A percentile compares a stretch with the other conserved stretches of the same genome.
phyloP scores from a whole-genome alignment of 192 early-diverging fungal species.

The Backusella mclennaniae region DNA sequence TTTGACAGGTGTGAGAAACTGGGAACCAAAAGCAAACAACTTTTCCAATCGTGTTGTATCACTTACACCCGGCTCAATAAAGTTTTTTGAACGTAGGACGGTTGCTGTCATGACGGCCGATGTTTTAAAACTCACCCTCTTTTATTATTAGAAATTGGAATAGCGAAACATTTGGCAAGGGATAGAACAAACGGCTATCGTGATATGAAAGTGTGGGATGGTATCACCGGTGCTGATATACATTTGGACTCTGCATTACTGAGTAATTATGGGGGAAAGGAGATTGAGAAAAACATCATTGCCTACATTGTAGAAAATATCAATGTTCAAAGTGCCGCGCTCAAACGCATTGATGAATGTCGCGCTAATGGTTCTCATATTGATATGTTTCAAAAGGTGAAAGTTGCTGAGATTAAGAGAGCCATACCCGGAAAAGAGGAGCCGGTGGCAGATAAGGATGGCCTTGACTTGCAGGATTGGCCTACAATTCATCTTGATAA shows the following conservation, averaged over 20 bases:
- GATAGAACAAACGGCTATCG: constrained; percentile 63
- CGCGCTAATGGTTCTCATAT: constrained; percentile 42
- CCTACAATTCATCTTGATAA: constrained; percentile 70
- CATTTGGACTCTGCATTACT: constrained; percentile 55
- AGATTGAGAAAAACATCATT: constrained; percentile 38
- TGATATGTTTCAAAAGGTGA: constrained; percentile 65
- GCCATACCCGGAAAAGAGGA: neutral
- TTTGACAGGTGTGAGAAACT: constrained; percentile 51
- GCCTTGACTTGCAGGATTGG: constrained; percentile 58
- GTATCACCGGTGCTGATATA: constrained; percentile 59
- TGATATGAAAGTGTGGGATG: constrained; percentile 83
- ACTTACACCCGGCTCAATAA: constrained; percentile 67
- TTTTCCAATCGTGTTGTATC: constrained; percentile 86
- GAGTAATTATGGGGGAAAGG: constrained; percentile 14
- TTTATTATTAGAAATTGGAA: constrained; percentile 51
- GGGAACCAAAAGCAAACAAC: constrained; percentile 47
- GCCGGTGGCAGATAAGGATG: neutral
- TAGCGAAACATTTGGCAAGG: constrained; percentile 60
- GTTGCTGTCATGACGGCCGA: neutral
- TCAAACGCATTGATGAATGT: constrained; percentile 43
- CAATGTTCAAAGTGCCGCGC: constrained; percentile 72
- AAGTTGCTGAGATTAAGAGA: constrained; percentile 58
- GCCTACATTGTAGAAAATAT: constrained; percentile 91
- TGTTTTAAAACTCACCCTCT: neutral
- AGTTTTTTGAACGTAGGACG: constrained; percentile 53